Evolutionary conservation across 2,329 filamentous ascomycete species (phyloP).

Genomic region (Claviceps pusilla): DNA sequence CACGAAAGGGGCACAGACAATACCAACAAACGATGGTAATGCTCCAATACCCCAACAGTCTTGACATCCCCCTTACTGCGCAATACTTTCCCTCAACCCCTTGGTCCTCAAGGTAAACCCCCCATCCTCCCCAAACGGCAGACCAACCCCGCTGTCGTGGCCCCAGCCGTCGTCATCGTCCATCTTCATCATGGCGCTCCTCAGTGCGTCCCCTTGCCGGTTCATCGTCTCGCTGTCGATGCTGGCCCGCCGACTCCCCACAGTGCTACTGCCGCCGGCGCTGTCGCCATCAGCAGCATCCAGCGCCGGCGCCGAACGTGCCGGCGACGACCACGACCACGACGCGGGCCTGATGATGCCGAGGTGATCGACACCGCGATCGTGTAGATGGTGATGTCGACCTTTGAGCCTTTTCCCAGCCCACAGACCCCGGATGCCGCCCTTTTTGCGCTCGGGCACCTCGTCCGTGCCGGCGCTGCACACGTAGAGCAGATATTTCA

Average conservation of each 20-base stretch:
- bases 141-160: slow-evolving; percentile 13
- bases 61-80: background rate
- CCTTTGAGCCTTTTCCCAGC: slow-evolving; percentile 31
- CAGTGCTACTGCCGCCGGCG: slow-evolving; percentile 21
- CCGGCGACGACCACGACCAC: too few species aligned
- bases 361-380: slow-evolving; percentile 10
- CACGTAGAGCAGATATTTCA: slow-evolving; percentile 85
- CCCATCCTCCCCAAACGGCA: slow-evolving; percentile 31
- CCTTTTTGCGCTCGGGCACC: slow-evolving; percentile 44
- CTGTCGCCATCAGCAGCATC: slow-evolving; percentile 20
- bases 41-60: too few species aligned
- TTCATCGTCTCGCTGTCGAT: slow-evolving; percentile 25
- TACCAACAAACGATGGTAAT: too few species aligned
- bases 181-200: slow-evolving; percentile 18
- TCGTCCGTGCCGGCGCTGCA: slow-evolving; percentile 62
- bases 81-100: slow-evolving; percentile 34
- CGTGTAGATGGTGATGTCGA: slow-evolving; percentile 3
- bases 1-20: too few species aligned
- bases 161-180: slow-evolving; percentile 3
- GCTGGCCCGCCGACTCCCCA: slow-evolving; percentile 28
- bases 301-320: background rate
- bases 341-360: slow-evolving; percentile 9
- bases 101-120: slow-evolving; percentile 41
- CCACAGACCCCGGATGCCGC: slow-evolving; percentile 45
- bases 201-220: slow-evolving; percentile 24